Evolutionary conservation across 768 basidiomycete genomes (phyloP).

Genomic region (Agrocybe pediades): DNA sequence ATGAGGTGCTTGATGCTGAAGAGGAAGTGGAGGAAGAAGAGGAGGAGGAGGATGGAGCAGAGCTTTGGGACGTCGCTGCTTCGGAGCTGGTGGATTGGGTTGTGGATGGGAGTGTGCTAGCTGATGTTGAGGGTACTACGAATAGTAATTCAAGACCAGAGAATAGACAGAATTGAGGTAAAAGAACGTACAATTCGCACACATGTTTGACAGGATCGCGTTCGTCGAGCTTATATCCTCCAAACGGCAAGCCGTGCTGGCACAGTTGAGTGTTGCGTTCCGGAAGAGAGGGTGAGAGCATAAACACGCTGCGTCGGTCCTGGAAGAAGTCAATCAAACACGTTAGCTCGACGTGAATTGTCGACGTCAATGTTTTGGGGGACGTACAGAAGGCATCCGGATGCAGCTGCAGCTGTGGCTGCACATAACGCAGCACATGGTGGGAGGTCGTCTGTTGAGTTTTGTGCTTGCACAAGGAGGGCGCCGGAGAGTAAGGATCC

Average conservation of each 20-base stretch:
- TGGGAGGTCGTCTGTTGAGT: background rate
- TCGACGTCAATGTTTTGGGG: background rate
- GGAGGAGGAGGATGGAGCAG: background rate
- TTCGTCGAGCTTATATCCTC: background rate
- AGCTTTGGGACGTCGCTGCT: background rate
- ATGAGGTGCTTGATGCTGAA: background rate
- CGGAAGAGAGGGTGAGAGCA: background rate
- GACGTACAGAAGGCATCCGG: background rate
- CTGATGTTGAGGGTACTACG: background rate
- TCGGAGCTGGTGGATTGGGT: background rate
- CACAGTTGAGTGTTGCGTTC: background rate
- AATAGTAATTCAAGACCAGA: background rate
- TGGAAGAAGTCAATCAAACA: background rate
- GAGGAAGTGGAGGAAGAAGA: background rate
- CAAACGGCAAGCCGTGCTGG: background rate
- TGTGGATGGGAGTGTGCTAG: background rate
- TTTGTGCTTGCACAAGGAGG: background rate
- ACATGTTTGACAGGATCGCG: background rate
- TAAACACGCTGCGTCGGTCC: background rate
- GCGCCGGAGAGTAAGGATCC: too few relatives aligned
- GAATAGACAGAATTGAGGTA: background rate
- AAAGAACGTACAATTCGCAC: background rate
- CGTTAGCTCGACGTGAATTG: background rate
- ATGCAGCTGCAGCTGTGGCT: background rate
- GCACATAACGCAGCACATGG: background rate